These are phyloP conservation scores for Curvularia spicifera DNA, from an alignment of 2,329 filamentous ascomycete species.

Conservation along the genomic window DNA sequence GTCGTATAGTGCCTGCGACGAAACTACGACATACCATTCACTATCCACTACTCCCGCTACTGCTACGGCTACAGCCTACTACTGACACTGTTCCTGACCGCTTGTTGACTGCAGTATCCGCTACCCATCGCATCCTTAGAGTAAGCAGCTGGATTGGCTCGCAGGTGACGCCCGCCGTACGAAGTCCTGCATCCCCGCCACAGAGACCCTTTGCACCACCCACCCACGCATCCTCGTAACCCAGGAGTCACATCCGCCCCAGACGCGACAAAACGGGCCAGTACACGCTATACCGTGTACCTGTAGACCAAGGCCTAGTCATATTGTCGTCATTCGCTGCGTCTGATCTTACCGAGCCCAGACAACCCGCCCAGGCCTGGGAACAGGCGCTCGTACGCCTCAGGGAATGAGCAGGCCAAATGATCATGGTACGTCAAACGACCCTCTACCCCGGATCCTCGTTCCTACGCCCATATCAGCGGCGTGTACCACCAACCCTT, in stretches of 20 bases:
- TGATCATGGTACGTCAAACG: constrained; percentile 47
- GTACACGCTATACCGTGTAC: constrained; percentile 14
- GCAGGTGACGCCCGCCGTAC: constrained; percentile 21
- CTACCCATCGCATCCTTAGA: constrained; percentile 13
- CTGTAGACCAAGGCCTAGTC: constrained; percentile 13
- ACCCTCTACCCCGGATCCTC: constrained; percentile 6
- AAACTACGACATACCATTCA: constrained; percentile 11
- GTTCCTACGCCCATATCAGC: constrained; percentile 6
- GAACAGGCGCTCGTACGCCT: constrained; percentile 34
- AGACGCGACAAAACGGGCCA: constrained; percentile 12
- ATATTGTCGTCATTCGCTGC: constrained; percentile 18
- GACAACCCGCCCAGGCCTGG: constrained; percentile 27
- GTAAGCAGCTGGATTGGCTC: constrained; percentile 8
- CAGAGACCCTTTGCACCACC: constrained; percentile 22
- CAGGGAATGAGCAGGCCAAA: constrained; percentile 52
- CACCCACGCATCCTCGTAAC: constrained; percentile 17
- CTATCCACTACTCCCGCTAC: constrained; percentile 10
- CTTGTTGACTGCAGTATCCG: constrained; percentile 3
- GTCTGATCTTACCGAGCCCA: constrained; percentile 21
- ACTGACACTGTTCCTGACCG: neutral
- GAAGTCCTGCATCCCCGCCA: constrained; percentile 19
- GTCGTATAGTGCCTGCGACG: constrained; percentile 17
- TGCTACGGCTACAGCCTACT: neutral
- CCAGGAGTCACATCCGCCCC: constrained; percentile 12
- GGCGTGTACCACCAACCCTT: neutral